Evolutionary conservation across 768 basidiomycete genomes (phyloP), one percentile per base, ranked within the genome.

Genomic region (Dioszegia aurantiaca): DNA sequence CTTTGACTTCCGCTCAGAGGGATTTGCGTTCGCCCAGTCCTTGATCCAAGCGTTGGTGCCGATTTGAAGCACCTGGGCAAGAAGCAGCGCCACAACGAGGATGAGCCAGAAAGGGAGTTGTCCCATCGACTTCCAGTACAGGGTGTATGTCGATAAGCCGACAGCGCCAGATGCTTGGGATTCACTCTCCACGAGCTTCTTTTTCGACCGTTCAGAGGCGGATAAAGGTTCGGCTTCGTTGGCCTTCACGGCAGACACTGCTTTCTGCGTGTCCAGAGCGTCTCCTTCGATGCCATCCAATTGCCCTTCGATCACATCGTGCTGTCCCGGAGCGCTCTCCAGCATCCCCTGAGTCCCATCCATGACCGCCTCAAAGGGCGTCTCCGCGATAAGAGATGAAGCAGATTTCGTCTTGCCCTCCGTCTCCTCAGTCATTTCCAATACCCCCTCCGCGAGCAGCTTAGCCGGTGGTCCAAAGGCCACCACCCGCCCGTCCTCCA

Each of bases 41-140:
- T 67, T 68, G 55, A 77, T 71, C 74, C 73, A 76, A 31, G 69
- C 61, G 44, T 72, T 77, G 58, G 60, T 73, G 14, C 58, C 57
- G 36, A 77, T 64, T 59, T 77, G 77, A 0, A 73, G 43, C 9
- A 62, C 56, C 53, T 77, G 77, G 3, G 69, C 62, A 11, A 63
- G 63, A 36, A 72, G 39, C 51, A 75, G 73, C 30, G 68, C 65
- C 5, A 64, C 48, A 5, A 68, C 27, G 10, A 77, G 63, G n/a
- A 68, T 19, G 0, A 74, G 39, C 75, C 75, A 76, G 53, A 67
- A 77, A 11, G 60, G 27, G 0, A 64, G 17, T 0, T 55, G 59
- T 14, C 73, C 73, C 62, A 72, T 63, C 9, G 65, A 59, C 33
- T 56, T 64, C 60, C 68, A 72, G 53, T 76, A 76, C 17, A 71